phyloP scores from a whole-genome alignment of 495 filamentous ascomycete genomes.

The Penicillium angulare region DNA sequence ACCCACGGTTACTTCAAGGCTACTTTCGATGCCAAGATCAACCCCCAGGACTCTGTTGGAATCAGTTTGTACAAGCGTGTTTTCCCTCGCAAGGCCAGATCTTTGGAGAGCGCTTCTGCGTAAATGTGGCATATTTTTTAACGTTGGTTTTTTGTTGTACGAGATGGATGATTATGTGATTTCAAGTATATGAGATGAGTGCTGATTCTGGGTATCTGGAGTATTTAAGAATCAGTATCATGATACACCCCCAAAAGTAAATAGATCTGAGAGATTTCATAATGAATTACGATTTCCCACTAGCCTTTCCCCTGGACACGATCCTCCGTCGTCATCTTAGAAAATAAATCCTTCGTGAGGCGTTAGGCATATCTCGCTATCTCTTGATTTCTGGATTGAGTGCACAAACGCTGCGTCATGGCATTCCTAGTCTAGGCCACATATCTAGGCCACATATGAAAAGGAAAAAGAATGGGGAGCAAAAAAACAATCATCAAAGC shows the following conservation, averaged over 20 bases:
- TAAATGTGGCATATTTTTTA: conserved; percentile 18
- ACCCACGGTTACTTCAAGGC: conserved; percentile 99
- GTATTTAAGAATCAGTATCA: conserved; percentile 17
- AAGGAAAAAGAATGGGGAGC: conserved; percentile 4
- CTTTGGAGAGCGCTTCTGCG: conserved; percentile 44
- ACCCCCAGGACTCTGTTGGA: conserved; percentile 88
- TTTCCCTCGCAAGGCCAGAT: conserved; percentile 69
- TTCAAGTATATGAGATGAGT: conserved; percentile 28
- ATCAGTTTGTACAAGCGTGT: conserved; percentile 93
- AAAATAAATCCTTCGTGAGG: no score
- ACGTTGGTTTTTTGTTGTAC: neutral
- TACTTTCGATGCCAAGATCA: conserved; percentile 92
- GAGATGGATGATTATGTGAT: conserved; percentile 29
- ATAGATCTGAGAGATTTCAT: conserved; percentile 32
- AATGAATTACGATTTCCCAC: conserved; percentile 37
- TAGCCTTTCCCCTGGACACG: neutral
- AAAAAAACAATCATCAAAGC: conserved; percentile 9
- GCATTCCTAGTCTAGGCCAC: no score
- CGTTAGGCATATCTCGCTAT: no score
- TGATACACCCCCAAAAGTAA: conserved; percentile 30
- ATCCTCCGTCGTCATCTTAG: no score
- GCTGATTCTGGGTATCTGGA: conserved; percentile 3
- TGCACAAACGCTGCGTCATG: neutral
- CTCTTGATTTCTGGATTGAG: no score
- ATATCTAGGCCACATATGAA: conserved; percentile 3